Evolutionary conservation across 768 basidiomycete genomes (phyloP), one percentile per base, ranked within the genome.

Genomic region (Lactarius tabidus): DNA sequence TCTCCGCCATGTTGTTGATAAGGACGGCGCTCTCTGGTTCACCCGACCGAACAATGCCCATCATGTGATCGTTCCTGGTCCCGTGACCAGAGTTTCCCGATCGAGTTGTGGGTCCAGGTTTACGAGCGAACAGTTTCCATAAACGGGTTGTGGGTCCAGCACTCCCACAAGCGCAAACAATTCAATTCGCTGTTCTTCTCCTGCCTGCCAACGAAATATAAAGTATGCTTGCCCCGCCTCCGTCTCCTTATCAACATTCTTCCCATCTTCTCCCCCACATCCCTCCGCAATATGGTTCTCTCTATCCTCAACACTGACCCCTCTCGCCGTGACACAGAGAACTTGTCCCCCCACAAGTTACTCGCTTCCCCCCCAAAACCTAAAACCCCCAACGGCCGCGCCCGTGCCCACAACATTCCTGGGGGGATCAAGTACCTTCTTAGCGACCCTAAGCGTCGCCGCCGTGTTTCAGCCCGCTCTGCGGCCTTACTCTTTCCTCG

Each of bases 1-100:
- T 90, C 10, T 84, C 85, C 23, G 86, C 84, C 87, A 89, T 88
- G 39, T 33, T 36, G 56, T 51, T 51, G 48, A 51, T 26, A 23
- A 51, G 48, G 26, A 26, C 6, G 7, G 3, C 1, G 3, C n/a
- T 45, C 3, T 18, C 14, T n/a, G 1, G 23, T 2, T 26, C 23
- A 23, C n/a, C 3, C 14, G n/a, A 10, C 51, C 17, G 6, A 43
- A 59, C 48, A 20, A 33, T 1, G 3, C 2, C 12, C 2, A 55
- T 60, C 64, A 65, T 17, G 64, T 65, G 64, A 65, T 60, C 64
- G 64, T 48, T 59, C 31, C 29, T 9, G 1, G 41, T 29, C 41
- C 2, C 39, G 41, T 45, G 41, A 62, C 3, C 3, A 15, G 0
- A 29, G 53, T 43, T n/a, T 2, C 58, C 29, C 26, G 48, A 28